These are phyloP conservation scores for Fusarium chuoi DNA, from an alignment of 2,329 filamentous ascomycete genomes.

Conservation along the genomic window DNA sequence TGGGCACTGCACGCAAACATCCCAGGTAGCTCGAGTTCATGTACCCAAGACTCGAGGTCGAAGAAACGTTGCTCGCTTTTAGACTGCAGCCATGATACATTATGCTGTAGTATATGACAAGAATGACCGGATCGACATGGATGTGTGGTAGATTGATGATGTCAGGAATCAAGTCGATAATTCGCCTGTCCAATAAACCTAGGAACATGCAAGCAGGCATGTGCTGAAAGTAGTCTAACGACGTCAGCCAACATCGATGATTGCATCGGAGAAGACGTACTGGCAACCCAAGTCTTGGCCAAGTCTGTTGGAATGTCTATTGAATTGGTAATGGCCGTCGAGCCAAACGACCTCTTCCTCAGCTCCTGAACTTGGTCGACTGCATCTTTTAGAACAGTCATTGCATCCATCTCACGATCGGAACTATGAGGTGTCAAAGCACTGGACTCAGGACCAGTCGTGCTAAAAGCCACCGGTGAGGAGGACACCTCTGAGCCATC, in stretches of 20 bases:
- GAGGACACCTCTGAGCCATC: constrained; percentile 30
- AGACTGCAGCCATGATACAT: constrained; percentile 45
- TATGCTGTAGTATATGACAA: constrained; percentile 47
- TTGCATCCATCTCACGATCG: constrained; percentile 35
- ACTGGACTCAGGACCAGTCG: constrained; percentile 13
- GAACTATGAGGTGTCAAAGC: background rate
- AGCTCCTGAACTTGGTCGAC: constrained; percentile 44
- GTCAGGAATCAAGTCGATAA: constrained; percentile 47
- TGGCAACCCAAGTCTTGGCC: constrained; percentile 45
- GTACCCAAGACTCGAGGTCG: constrained; percentile 29
- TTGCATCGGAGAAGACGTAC: constrained; percentile 12
- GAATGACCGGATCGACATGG: constrained; percentile 44
- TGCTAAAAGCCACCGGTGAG: constrained; percentile 22
- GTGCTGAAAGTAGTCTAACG: constrained; percentile 43
- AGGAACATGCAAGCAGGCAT: constrained; percentile 46
- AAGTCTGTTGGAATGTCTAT: constrained; percentile 43
- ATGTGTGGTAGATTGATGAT: constrained; percentile 44
- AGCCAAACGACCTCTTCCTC: constrained; percentile 35
- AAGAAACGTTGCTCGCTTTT: constrained; percentile 33
- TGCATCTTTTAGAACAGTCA: constrained; percentile 44
- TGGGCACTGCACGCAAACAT: constrained; percentile 44
- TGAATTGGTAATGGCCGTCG: constrained; percentile 37
- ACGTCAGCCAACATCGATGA: background rate
- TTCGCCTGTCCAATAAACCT: constrained; percentile 40
- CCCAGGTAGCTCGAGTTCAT: constrained; percentile 43